Base-by-base conservation (phyloP, 2,329 filamentous ascomycete species). In the Penicillium sp. region DNA sequence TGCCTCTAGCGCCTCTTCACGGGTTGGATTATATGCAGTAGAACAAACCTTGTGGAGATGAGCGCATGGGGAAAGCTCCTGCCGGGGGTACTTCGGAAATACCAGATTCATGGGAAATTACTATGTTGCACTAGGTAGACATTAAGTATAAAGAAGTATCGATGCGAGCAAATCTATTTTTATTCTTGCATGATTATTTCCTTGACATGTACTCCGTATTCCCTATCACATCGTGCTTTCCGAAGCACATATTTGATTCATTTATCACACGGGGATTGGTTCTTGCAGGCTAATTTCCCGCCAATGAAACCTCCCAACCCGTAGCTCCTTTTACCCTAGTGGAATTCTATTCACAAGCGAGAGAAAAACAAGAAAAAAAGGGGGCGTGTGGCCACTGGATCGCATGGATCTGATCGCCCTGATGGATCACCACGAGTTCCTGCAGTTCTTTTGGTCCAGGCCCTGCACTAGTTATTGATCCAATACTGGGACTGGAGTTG, bases 371-470 rank as follows among this genome's bases (percentile, higher is more conserved):
- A 16, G 33, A 51, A 43, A 43, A 29, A 27, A 42, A 21, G 33
- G 48, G 48, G 23, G 13, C 21, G 16, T 9, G 16, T 13, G 49
- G 35, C n/a, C 19, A 33, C 29, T 37, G 31, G 19, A 37, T 26
- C 31, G 23, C 9, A 25, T 26, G 21, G 21, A 42, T 42, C 11
- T 35, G 42, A 46, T 53, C 26, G 23, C 37, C 50, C 39, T 44
- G 11, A 29, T 31, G 29, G 50, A 53, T 46, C 50, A 53, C 25
- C 42, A 27, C 16, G 42, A 45, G 23, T n/a, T 53, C 37, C 50
- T 53, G 50, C 50, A 53, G 11, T 42, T 42, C 26, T 39, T 42
- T 52, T 42, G 49, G 50, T 47, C 50, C 50, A 53, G 50, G 50
- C 50, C 50, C 43, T 53, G 43, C 50, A 45, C 50, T 53, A 53